These are phyloP conservation scores for Melampsora americana DNA, from an alignment of 1,284 basidiomycete species.

Conservation along the genomic window DNA sequence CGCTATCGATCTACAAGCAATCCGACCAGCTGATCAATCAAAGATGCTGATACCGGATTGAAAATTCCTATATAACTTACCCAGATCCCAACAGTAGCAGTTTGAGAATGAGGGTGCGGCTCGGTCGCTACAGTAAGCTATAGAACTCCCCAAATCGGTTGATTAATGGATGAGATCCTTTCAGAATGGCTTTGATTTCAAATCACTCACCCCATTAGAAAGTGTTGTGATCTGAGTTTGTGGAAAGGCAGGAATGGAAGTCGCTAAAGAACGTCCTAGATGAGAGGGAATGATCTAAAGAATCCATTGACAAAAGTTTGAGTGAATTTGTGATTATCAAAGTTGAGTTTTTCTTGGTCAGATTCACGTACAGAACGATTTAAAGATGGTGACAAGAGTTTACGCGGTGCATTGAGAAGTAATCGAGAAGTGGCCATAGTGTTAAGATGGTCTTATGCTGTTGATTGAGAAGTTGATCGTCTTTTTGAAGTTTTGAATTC, in stretches of 20 bases:
- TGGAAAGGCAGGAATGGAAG: conserved; percentile 66
- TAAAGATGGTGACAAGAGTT: background rate
- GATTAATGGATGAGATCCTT: conserved; percentile 51
- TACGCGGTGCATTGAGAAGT: background rate
- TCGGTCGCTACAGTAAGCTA: conserved; percentile 60
- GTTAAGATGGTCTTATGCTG: background rate
- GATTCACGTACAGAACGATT: background rate
- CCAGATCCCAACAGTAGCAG: conserved; percentile 97
- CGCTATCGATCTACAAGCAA: conserved; percentile 73
- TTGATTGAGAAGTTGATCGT: no score
- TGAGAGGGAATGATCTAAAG: conserved; percentile 19
- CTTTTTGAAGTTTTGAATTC: no score
- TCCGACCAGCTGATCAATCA: background rate
- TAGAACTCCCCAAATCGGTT: conserved; percentile 33
- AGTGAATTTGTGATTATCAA: background rate
- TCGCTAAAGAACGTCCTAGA: conserved; percentile 57
- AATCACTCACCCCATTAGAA: conserved; percentile 75
- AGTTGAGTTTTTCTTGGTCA: background rate
- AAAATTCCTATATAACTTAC: background rate
- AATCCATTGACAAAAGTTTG: background rate
- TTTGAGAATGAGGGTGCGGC: conserved; percentile 87
- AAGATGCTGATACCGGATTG: background rate
- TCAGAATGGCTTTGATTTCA: conserved; percentile 62
- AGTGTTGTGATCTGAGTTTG: conserved; percentile 82
- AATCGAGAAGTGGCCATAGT: conserved; percentile 6